Conservation (phyloP, 495 filamentous ascomycete species). For the Neurospora sp. region DNA sequence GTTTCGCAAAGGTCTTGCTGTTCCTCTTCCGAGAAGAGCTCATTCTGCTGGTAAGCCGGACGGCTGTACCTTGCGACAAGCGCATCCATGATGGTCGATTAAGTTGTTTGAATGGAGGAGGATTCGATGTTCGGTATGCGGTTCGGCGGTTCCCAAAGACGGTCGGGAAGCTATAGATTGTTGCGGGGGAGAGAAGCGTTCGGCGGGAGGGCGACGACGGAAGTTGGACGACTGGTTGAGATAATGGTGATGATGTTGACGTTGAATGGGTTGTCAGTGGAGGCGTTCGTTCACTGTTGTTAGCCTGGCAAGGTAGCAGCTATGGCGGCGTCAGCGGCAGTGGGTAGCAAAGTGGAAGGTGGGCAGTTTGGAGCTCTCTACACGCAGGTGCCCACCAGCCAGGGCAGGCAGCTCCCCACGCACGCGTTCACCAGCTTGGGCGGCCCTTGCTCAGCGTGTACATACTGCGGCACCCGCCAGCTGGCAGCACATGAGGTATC, state of each 20-base stretch:
- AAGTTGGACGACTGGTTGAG: neutral
- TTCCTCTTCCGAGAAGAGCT: constrained; percentile 64
- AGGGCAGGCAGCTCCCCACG: constrained; percentile 8
- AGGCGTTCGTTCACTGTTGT: neutral
- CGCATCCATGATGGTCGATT: constrained; percentile 62
- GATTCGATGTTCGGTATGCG: neutral
- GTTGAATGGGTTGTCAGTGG: neutral
- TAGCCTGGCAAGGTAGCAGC: neutral
- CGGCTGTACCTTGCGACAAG: constrained; percentile 83
- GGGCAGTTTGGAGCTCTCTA: constrained; percentile 5
- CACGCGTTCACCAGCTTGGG: constrained; percentile 7
- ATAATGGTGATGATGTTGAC: neutral
- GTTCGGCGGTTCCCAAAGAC: neutral
- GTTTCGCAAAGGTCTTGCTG: constrained; percentile 61
- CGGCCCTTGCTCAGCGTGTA: neutral
- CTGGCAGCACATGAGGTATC: neutral
- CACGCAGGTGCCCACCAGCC: neutral
- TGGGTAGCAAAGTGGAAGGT: neutral
- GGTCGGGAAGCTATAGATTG: neutral
- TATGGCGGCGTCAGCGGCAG: neutral
- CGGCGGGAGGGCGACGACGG: neutral
- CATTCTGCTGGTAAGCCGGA: constrained; percentile 53
- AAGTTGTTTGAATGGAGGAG: neutral
- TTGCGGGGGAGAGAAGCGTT: neutral
- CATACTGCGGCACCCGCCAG: neutral